These are phyloP conservation scores for Clitopilus hobsonii DNA, from an alignment of 768 basidiomycete genomes.

Conservation along the genomic window DNA sequence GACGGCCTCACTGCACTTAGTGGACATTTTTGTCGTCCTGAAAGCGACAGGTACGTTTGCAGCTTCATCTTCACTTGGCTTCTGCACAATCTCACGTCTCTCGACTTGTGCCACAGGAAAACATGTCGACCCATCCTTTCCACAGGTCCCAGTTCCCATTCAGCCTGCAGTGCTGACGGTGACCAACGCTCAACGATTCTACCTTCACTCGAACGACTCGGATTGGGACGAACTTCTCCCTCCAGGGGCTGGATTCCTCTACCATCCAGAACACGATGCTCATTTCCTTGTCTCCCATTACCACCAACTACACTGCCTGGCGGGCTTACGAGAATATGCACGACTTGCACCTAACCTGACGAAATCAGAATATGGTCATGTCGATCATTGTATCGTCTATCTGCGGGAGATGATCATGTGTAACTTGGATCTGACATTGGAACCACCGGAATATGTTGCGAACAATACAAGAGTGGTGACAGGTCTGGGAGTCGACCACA, in stretches of 20 bases:
- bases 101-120: neutral
- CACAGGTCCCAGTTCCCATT: neutral
- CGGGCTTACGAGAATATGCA: neutral
- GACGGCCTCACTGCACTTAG: neutral
- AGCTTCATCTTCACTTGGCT: neutral
- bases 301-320: slow-evolving; percentile 2
- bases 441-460: neutral
- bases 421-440: slow-evolving; percentile 1
- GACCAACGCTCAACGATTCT: neutral
- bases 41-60: neutral
- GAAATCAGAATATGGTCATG: neutral
- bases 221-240: neutral
- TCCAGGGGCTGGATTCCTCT: neutral
- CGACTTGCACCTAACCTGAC: neutral
- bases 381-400: slow-evolving; percentile 1
- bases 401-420: neutral
- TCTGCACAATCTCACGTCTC: neutral
- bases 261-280: neutral
- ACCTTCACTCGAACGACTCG: neutral
- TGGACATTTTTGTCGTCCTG: neutral
- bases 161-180: neutral
- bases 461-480: neutral
- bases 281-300: slow-evolving; percentile 3
- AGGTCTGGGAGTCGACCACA: neutral
- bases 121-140: neutral